Percentiles rank a stretch among this genome's conserved stretches.
Conservation (phyloP, 2,329 filamentous ascomycete species). For the Elsinoe necatrix region DNA sequence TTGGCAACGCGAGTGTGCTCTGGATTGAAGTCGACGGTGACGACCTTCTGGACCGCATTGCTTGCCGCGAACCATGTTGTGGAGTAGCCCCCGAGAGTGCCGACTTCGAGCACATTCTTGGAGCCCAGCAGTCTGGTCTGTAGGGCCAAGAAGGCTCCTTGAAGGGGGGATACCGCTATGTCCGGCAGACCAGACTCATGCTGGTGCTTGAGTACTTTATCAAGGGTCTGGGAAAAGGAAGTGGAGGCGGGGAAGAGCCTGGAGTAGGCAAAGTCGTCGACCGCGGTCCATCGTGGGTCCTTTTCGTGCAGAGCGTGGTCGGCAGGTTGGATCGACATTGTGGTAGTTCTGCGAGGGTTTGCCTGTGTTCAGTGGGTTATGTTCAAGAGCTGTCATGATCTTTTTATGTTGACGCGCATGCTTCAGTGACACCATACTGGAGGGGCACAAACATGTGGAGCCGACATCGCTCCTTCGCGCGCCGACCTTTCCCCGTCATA, state of each 20-base stretch:
- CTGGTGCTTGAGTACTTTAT: slow-evolving; percentile 14
- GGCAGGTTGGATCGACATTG: neutral
- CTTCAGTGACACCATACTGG: neutral
- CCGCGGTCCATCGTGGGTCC: slow-evolving; percentile 32
- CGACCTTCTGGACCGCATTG: slow-evolving; percentile 35
- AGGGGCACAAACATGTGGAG: neutral
- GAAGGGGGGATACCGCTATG: slow-evolving; percentile 30
- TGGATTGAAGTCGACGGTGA: slow-evolving; percentile 43
- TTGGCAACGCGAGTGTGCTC: slow-evolving; percentile 41
- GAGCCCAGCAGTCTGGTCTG: slow-evolving; percentile 24
- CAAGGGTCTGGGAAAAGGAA: slow-evolving; percentile 13
- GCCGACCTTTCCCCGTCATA: neutral
- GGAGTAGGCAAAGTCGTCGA: slow-evolving; percentile 30
- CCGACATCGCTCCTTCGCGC: neutral
- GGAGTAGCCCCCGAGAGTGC: slow-evolving; percentile 48
- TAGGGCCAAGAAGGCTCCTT: slow-evolving; percentile 34
- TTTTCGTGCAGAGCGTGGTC: slow-evolving; percentile 21
- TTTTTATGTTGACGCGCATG: neutral
- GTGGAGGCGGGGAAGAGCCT: slow-evolving; percentile 23
- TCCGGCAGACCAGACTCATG: slow-evolving; percentile 22
- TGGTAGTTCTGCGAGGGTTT: neutral
- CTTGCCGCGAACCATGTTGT: slow-evolving; percentile 45
- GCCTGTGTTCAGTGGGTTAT: neutral
- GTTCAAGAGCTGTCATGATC: neutral
- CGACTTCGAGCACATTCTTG: slow-evolving; percentile 43